Percentiles rank a stretch among this genome's conserved stretches.
phyloP scores from a whole-genome alignment of 306 rosid species.

The Albizia julibrissin region DNA sequence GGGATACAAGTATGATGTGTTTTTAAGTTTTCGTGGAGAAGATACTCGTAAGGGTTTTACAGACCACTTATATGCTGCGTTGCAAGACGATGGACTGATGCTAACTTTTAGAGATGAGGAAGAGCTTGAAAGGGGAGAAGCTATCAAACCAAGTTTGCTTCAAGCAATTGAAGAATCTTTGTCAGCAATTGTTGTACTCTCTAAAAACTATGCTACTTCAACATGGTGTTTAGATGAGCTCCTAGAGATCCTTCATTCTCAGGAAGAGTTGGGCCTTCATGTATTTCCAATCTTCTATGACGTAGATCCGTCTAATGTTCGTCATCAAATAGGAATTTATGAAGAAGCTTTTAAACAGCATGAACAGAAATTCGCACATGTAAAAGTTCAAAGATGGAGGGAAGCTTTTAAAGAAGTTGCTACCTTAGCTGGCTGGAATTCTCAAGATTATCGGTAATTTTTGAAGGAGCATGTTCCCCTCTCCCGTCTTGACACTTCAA shows the following conservation, averaged over 20 bases:
- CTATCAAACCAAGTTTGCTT: background rate
- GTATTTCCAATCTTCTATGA: slow-evolving; percentile 28
- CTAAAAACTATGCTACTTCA: slow-evolving; percentile 34
- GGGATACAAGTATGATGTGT: slow-evolving; percentile 16
- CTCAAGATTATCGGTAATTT: background rate
- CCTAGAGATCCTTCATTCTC: background rate
- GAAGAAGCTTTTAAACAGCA: slow-evolving; percentile 24
- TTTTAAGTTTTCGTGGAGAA: slow-evolving; percentile 37
- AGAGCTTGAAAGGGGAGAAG: slow-evolving; percentile 16
- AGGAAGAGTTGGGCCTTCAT: background rate
- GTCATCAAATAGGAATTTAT: slow-evolving; percentile 5
- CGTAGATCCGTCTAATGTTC: slow-evolving; percentile 24
- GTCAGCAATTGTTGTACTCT: slow-evolving; percentile 22
- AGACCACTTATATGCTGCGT: slow-evolving; percentile 22
- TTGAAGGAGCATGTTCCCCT: too few relatives aligned
- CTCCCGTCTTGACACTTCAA: too few relatives aligned
- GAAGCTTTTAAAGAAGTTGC: background rate
- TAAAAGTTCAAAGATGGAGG: background rate
- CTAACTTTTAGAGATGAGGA: slow-evolving; percentile 20
- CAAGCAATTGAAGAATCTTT: slow-evolving; percentile 25
- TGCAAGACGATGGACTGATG: background rate
- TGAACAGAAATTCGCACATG: background rate
- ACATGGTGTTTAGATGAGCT: slow-evolving; percentile 24
- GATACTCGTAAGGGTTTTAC: slow-evolving; percentile 24
- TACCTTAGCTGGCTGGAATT: background rate